Conservation (phyloP, 805 yeast species). For the Torulaspora microellipsoides region DNA sequence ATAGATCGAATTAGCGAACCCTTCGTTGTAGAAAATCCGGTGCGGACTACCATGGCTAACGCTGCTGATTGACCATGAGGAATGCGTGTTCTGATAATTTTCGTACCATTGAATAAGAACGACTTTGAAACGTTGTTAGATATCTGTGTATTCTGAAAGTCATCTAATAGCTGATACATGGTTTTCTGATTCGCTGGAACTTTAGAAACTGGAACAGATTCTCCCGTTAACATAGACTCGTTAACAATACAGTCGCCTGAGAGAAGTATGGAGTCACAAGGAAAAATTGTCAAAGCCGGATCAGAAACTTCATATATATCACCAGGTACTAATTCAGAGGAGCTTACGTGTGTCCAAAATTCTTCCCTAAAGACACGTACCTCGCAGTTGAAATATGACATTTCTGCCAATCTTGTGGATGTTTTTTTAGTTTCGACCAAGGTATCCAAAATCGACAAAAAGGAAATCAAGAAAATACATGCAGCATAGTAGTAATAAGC, state of each 20-base stretch:
- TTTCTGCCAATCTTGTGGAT: constrained; percentile 62
- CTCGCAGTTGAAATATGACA: constrained; percentile 71
- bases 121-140: constrained; percentile 67
- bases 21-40: constrained; percentile 93
- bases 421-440: constrained; percentile 81
- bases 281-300: constrained; percentile 66
- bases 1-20: constrained; percentile 91
- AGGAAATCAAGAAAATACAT: constrained; percentile 84
- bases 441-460: constrained; percentile 74
- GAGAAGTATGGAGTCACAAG: constrained; percentile 83
- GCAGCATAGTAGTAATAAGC: constrained; percentile 90
- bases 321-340: constrained; percentile 88
- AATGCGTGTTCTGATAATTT: constrained; percentile 74
- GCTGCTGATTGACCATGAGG: constrained; percentile 53
- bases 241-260: constrained; percentile 96
- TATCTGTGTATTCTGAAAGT: constrained; percentile 51
- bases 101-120: constrained; percentile 83
- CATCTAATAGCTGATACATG: constrained; percentile 51
- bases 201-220: constrained; percentile 94
- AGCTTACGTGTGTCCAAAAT: constrained; percentile 79
- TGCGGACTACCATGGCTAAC: constrained; percentile 78
- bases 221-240: constrained; percentile 98
- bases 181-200: constrained; percentile 58
- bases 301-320: constrained; percentile 91
- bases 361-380: constrained; percentile 89